phyloP scores from a whole-genome alignment of 495 filamentous ascomycete genomes.

The Staphylotrichum tortipilum region DNA sequence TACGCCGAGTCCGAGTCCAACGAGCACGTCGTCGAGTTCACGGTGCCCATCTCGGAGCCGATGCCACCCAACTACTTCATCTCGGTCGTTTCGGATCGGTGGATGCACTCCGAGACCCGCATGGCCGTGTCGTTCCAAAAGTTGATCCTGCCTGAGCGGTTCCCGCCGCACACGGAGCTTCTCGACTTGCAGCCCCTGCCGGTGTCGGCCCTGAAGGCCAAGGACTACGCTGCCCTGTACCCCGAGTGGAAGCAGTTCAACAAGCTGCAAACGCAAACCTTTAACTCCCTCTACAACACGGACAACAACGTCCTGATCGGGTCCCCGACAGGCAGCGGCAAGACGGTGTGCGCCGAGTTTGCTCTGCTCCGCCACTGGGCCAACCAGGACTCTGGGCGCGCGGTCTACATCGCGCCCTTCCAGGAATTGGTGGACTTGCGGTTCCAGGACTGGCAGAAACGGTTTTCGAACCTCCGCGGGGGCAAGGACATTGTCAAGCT shows the following conservation, averaged over 20 bases:
- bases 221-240: conserved; percentile 76
- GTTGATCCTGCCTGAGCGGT: conserved; percentile 86
- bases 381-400: conserved; percentile 60
- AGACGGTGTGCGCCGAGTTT: conserved; percentile 95
- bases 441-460: conserved; percentile 72
- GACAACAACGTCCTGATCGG: conserved; percentile 92
- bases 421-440: conserved; percentile 83
- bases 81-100: conserved; percentile 83
- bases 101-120: conserved; percentile 97
- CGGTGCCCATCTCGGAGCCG: conserved; percentile 89
- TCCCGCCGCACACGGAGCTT: conserved; percentile 84
- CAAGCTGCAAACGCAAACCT: conserved; percentile 94
- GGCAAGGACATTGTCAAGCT: conserved; percentile 92
- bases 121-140: conserved; percentile 91
- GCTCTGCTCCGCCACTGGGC: conserved; percentile 85
- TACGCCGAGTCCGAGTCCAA: conserved; percentile 73
- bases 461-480: conserved; percentile 62
- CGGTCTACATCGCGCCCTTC: conserved; percentile 93
- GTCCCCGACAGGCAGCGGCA: conserved; percentile 84
- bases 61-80: conserved; percentile 99
- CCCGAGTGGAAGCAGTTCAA: conserved; percentile 85
- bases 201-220: conserved; percentile 74
- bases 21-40: conserved; percentile 96
- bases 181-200: conserved; percentile 86
- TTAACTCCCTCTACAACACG: conserved; percentile 80